Percentiles rank a stretch among this genome's conserved stretches.
Evolutionary conservation across 2,329 filamentous ascomycete species (phyloP).

Genomic region (Zasmidium cellare): DNA sequence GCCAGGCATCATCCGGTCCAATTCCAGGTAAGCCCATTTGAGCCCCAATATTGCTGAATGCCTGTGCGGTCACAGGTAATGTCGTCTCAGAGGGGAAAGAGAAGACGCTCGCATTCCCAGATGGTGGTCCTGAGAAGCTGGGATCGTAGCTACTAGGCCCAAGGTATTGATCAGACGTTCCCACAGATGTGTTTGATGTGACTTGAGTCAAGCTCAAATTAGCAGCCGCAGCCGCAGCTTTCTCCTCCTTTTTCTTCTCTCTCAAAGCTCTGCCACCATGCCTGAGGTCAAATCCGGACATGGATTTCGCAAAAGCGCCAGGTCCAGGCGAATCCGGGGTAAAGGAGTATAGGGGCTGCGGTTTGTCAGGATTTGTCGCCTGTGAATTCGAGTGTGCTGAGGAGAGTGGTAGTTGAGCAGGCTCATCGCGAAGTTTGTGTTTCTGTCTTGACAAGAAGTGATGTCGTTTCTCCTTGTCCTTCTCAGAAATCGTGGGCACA

Average conservation of each 20-base stretch:
- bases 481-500: constrained; percentile 58
- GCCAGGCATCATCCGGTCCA: constrained; percentile 75
- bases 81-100: constrained; percentile 33
- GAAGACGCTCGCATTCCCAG: constrained; percentile 32
- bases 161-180: constrained; percentile 27
- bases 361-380: constrained; percentile 72
- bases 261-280: constrained; percentile 74
- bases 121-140: constrained; percentile 28
- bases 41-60: constrained; percentile 46
- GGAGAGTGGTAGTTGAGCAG: constrained; percentile 66
- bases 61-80: constrained; percentile 36
- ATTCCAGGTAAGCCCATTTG: constrained; percentile 51
- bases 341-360: constrained; percentile 77
- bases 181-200: constrained; percentile 32
- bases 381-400: constrained; percentile 76
- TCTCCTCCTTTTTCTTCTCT: constrained; percentile 67
- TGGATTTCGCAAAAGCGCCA: constrained; percentile 74
- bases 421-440: constrained; percentile 71
- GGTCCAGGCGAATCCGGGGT: constrained; percentile 72
- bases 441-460: constrained; percentile 79
- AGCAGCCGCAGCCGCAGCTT: constrained; percentile 42
- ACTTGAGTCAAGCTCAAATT: constrained; percentile 33
- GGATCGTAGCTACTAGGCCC: constrained; percentile 28
- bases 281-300: constrained; percentile 75
- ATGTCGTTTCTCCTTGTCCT: constrained; percentile 75